Conservation (phyloP, 345 rosid species). For the Kandelia obovata region DNA sequence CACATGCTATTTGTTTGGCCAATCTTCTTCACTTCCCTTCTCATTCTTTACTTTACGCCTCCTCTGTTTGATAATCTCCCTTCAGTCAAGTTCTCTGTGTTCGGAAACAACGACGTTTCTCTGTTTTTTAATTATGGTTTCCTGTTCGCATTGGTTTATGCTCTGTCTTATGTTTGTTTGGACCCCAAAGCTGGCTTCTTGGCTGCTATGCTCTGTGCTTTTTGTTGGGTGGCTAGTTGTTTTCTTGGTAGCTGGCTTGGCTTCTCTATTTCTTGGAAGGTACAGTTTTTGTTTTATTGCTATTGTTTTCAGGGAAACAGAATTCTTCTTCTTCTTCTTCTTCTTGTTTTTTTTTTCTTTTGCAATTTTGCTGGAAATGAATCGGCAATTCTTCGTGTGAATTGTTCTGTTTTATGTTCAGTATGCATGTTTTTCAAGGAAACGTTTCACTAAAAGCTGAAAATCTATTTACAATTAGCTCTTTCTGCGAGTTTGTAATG, state of each 20-base stretch:
- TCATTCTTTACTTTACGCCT: conserved; percentile 52
- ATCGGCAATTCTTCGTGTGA: too few relatives aligned
- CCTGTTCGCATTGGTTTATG: conserved; percentile 42
- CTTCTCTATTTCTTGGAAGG: conserved; percentile 59
- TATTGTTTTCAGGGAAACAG: neutral
- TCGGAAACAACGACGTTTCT: conserved; percentile 22
- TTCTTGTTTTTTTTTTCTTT: neutral
- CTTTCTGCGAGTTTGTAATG: too few relatives aligned
- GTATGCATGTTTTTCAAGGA: too few relatives aligned
- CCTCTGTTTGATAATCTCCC: conserved; percentile 36
- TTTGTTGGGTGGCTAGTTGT: conserved; percentile 47
- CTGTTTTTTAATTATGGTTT: conserved; percentile 51
- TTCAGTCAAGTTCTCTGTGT: conserved; percentile 26
- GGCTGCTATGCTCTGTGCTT: conserved; percentile 48
- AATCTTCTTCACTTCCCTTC: conserved; percentile 48
- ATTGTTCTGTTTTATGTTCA: too few relatives aligned
- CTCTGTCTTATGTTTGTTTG: conserved; percentile 41
- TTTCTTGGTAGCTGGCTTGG: conserved; percentile 41
- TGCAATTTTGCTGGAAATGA: neutral
- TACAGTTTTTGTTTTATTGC: neutral
- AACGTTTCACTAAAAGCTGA: too few relatives aligned
- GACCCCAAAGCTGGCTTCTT: conserved; percentile 57
- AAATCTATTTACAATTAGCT: too few relatives aligned
- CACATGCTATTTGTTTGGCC: conserved; percentile 67
- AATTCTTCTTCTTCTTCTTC: neutral